Base-by-base conservation (phyloP, 176 grass and related monocot species). In the Phyllostachys edulis region DNA sequence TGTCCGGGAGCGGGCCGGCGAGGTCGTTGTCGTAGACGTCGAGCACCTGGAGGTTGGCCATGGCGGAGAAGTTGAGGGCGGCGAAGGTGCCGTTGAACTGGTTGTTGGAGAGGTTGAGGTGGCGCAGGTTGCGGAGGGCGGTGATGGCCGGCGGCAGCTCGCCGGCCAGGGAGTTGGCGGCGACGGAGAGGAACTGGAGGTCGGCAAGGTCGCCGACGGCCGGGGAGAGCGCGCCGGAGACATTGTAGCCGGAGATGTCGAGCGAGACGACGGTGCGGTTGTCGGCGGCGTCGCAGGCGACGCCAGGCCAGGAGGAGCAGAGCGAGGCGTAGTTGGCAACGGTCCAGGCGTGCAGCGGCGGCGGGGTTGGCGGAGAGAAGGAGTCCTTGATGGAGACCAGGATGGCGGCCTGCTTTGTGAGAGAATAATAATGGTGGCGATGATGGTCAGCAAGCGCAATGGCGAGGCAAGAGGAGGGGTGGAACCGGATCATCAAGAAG, bases 41-140 rank as follows among this genome's bases (percentile, higher is more conserved):
- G 15, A 96, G 76, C 67, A 87, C 86, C 80, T 80, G 21, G 21
- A 96, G 88, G 7, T 44, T 37, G 14, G 0, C 1, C 77, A 91
- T 79, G 7, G 73, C 52, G 62, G 84, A 87, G 45, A 93, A 80
- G 81, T 91, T 78, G 55, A 90, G 64, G 0, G 11, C 45, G 1
- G 49, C 40, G 3, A 93, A n/a, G 47, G 88, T 87, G 46, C 84
- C 89, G 55, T 96, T 96, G 78, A 96, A 86, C 86, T 96, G 84
- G 84, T 96, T 96, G 72, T 96, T 91, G 51, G 94, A 96, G 50
- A 96, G 75, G 80, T 96, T 96, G 72, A 96, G 88, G 51, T 93
- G 57, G 40, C 52, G 65, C 24, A 96, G 80, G 34, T 29, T 13
- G 8, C 37, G 50, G 10, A 93, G 90, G n/a, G 16, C 7, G 17